Evolutionary conservation across 306 rosid genomes (phyloP).

Genomic region (Mucuna pruriens): DNA sequence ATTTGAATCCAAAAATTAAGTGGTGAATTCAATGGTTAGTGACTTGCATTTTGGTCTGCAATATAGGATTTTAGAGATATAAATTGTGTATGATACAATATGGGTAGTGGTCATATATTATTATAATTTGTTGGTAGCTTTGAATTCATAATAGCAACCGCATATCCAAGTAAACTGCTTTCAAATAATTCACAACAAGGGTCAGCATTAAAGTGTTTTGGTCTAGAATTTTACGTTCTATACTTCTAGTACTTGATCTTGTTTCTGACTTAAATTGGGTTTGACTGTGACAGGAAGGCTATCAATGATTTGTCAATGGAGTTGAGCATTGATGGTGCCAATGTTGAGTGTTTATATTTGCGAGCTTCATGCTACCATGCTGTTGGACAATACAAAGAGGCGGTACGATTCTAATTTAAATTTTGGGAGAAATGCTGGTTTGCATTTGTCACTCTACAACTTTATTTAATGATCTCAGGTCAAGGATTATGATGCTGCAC

Average conservation of each 20-base stretch:
- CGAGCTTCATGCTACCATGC: constrained; percentile 98
- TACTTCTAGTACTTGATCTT: constrained; percentile 28
- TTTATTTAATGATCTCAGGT: constrained; percentile 59
- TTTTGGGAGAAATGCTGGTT: constrained; percentile 32
- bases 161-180: constrained; percentile 27
- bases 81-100: constrained; percentile 11
- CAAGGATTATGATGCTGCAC: constrained; percentile 94
- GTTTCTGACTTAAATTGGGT: constrained; percentile 31
- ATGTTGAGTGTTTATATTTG: constrained; percentile 85
- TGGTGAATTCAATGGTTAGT: not conserved
- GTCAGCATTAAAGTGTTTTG: not conserved
- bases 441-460: constrained; percentile 30
- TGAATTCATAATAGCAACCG: constrained; percentile 8
- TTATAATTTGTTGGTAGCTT: constrained; percentile 15
- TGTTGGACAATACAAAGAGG: constrained; percentile 80
- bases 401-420: constrained; percentile 58
- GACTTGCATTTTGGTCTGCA: constrained; percentile 25
- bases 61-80: not conserved
- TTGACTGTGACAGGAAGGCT: constrained; percentile 74
- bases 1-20: not conserved
- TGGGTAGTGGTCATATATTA: not conserved
- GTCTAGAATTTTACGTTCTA: constrained; percentile 15
- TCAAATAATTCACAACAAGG: not conserved
- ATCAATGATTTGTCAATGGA: constrained; percentile 78
- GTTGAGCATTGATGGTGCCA: constrained; percentile 71